Evolutionary conservation across 352 stramenopile genomes (phyloP).

Genomic region (Phytophthora parvispora): DNA sequence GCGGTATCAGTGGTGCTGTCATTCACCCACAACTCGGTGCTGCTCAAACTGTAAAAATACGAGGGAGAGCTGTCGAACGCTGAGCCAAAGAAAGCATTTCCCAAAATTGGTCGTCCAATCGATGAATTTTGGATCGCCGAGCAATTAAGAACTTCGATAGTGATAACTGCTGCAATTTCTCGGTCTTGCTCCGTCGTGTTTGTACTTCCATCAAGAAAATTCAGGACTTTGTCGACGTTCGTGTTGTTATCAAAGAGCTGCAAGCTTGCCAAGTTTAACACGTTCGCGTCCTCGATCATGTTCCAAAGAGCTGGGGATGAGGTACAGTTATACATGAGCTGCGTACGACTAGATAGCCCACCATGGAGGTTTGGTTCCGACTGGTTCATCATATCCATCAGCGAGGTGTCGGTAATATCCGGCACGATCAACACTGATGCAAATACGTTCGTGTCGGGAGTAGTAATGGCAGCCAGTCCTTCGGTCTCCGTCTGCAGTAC

Average conservation of each 20-base stretch:
- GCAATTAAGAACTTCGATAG: neutral
- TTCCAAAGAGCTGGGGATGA: neutral
- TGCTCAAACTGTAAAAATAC: neutral
- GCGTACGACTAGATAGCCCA: neutral
- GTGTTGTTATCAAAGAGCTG: neutral
- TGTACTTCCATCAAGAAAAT: neutral
- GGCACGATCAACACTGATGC: neutral
- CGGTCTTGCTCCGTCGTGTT: neutral
- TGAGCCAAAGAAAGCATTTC: neutral
- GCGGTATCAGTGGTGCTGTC: neutral
- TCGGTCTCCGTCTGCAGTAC: neutral
- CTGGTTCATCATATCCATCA: neutral
- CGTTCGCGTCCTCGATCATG: neutral
- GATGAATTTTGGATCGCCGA: neutral
- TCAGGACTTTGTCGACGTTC: neutral
- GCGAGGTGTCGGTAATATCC: neutral
- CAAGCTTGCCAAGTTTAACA: neutral
- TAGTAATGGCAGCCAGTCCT: neutral
- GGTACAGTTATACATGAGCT: neutral
- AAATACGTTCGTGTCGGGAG: neutral
- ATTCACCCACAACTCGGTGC: neutral
- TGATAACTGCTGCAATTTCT: neutral
- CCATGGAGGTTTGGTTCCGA: neutral
- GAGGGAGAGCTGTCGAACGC: neutral
- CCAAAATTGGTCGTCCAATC: neutral